Percentiles rank a stretch among this genome's conserved stretches.
Conservation (phyloP, 1,284 basidiomycete genomes). For the Fistulinella cinereoalba region DNA sequence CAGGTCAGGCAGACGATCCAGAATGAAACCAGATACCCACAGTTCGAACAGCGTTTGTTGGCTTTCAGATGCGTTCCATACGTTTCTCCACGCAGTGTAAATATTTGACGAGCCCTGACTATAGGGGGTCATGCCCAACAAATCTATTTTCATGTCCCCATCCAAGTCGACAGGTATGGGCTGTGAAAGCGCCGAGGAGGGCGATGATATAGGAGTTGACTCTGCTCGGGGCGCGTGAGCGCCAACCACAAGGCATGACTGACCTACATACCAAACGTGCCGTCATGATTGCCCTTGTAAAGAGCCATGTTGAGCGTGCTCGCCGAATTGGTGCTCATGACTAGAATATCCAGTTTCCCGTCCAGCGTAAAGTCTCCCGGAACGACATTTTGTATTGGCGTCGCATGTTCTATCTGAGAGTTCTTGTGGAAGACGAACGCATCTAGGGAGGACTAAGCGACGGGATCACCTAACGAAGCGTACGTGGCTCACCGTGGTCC, state of each 20-base stretch:
- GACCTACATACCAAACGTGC: slow-evolving; percentile 67
- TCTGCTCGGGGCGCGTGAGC: no score
- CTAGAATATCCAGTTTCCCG: slow-evolving; percentile 84
- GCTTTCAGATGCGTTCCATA: slow-evolving; percentile 60
- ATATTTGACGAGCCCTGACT: slow-evolving; percentile 35
- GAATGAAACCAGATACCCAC: slow-evolving; percentile 37
- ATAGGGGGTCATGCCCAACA: slow-evolving; percentile 66
- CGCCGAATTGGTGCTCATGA: slow-evolving; percentile 67
- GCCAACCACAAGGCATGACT: not conserved
- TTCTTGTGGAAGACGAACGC: slow-evolving; percentile 59
- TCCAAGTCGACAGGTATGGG: slow-evolving; percentile 86
- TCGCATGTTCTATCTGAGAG: slow-evolving; percentile 54
- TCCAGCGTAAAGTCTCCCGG: slow-evolving; percentile 93
- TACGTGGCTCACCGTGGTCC: slow-evolving; percentile 64
- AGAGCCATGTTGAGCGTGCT: slow-evolving; percentile 63
- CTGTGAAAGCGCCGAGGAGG: slow-evolving; percentile 70
- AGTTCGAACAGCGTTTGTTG: slow-evolving; percentile 56
- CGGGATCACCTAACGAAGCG: not conserved
- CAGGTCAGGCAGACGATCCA: slow-evolving; percentile 10
- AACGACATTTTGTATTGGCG: slow-evolving; percentile 72
- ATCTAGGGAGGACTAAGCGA: slow-evolving; percentile 37
- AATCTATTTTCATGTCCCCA: slow-evolving; percentile 86
- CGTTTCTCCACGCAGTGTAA: slow-evolving; percentile 74
- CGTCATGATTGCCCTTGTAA: slow-evolving; percentile 60
- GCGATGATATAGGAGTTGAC: slow-evolving; percentile 47